Evolutionary conservation across 1,284 basidiomycete species (phyloP).

Genomic region (Austroboletus niveus): DNA sequence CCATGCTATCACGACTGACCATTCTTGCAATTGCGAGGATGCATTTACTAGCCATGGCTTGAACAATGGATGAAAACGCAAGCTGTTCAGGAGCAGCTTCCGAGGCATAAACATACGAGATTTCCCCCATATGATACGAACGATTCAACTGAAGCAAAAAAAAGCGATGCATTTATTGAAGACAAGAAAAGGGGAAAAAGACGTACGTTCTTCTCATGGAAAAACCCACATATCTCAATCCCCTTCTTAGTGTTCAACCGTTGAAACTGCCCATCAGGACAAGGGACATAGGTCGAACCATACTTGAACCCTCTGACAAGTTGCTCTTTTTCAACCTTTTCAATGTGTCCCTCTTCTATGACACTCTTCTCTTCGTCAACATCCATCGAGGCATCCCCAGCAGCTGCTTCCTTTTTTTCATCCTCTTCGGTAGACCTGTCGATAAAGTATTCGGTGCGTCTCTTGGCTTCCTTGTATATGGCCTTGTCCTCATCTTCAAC

Average conservation of each 20-base stretch:
- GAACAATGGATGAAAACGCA: conserved; percentile 81
- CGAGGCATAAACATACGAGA: conserved; percentile 86
- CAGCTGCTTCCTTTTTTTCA: conserved; percentile 12
- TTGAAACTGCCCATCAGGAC: conserved; percentile 77
- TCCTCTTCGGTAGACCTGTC: conserved; percentile 38
- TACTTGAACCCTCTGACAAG: conserved; percentile 88
- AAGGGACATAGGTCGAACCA: conserved; percentile 85
- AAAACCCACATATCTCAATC: conserved; percentile 87
- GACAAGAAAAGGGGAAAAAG: not conserved
- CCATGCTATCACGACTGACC: conserved; percentile 70
- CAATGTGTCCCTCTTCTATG: conserved; percentile 33
- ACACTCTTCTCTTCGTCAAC: conserved; percentile 31
- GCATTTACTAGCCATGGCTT: conserved; percentile 71
- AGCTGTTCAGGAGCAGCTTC: conserved; percentile 72
- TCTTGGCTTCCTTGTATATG: conserved; percentile 53
- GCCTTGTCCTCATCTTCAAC: conserved; percentile 34
- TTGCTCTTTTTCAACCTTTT: conserved; percentile 69
- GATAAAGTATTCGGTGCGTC: conserved; percentile 57
- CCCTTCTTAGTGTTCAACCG: conserved; percentile 73
- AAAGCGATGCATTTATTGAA: not conserved
- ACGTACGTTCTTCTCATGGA: conserved; percentile 62
- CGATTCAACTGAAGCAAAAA: conserved; percentile 61
- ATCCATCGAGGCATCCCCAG: conserved; percentile 23
- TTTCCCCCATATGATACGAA: conserved; percentile 82
- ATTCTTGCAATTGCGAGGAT: conserved; percentile 79